phyloP scores from a whole-genome alignment of 2,329 filamentous ascomycete genomes.

The Chrysoporthe puriensis region DNA sequence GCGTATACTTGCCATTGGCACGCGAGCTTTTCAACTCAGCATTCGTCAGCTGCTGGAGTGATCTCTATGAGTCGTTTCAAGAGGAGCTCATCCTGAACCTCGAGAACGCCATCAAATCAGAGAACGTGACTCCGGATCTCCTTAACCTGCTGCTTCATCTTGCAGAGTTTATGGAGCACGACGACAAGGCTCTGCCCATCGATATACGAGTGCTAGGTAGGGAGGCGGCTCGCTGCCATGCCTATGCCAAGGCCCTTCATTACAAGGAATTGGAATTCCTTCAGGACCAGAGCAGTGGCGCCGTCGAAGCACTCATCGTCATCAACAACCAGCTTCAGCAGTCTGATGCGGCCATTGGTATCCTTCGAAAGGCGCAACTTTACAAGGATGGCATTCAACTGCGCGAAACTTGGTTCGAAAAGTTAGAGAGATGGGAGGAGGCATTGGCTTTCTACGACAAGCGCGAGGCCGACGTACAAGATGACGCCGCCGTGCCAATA shows the following conservation, averaged over 20 bases:
- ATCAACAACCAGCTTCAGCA: slow-evolving; percentile 99
- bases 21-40: slow-evolving; percentile 97
- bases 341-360: slow-evolving; percentile 97
- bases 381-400: slow-evolving; percentile 93
- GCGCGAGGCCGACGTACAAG: slow-evolving; percentile 71
- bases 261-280: slow-evolving; percentile 99
- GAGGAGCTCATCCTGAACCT: slow-evolving; percentile 96
- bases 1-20: slow-evolving; percentile 87
- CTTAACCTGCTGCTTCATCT: slow-evolving; percentile 92
- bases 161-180: slow-evolving; percentile 99
- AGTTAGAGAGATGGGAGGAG: slow-evolving; percentile 97
- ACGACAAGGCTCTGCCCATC: slow-evolving; percentile 96
- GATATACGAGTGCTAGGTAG: slow-evolving; percentile 93
- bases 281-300: slow-evolving; percentile 92
- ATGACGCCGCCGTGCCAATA: slow-evolving; percentile 66
- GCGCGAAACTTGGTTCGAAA: slow-evolving; percentile 99
- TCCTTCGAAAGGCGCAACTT: slow-evolving; percentile 90
- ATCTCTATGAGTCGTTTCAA: slow-evolving; percentile 94
- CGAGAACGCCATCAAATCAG: slow-evolving; percentile 91
- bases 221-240: slow-evolving; percentile 95
- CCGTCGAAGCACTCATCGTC: slow-evolving; percentile 95
- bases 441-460: slow-evolving; percentile 89
- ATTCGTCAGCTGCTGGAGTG: slow-evolving; percentile 98
- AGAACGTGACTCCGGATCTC: slow-evolving; percentile 94
- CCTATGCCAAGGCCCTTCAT: slow-evolving; percentile 95